Percentiles rank a stretch among this genome's conserved stretches.
phyloP scores from a whole-genome alignment of 495 filamentous ascomycete species.

The Haplographium delicatum region DNA sequence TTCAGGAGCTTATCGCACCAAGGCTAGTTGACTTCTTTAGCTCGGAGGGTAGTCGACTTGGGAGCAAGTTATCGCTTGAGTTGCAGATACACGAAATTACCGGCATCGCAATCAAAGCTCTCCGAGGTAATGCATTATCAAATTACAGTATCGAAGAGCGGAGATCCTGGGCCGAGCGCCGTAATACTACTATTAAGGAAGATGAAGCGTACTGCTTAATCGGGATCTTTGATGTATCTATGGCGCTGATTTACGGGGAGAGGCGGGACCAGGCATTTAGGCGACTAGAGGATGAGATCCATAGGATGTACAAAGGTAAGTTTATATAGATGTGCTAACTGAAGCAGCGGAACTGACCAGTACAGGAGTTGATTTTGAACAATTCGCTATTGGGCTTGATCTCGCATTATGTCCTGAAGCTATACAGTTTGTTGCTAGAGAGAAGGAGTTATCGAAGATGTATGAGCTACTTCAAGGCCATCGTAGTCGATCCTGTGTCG shows the following conservation, averaged over 20 bases:
- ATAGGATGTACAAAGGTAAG: conserved; percentile 10
- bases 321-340: conserved; percentile 6
- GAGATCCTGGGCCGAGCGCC: conserved; percentile 25
- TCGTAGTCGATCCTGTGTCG: conserved; percentile 5
- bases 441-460: conserved; percentile 7
- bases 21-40: conserved; percentile 23
- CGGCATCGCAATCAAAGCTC: conserved; percentile 21
- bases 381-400: conserved; percentile 11
- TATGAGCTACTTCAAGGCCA: conserved; percentile 6
- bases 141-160: conserved; percentile 14
- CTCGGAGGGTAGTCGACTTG: conserved; percentile 18
- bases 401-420: conserved; percentile 7
- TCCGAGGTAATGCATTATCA: conserved; percentile 22
- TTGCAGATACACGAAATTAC: conserved; percentile 19
- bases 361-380: conserved; percentile 10
- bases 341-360: conserved; percentile 8
- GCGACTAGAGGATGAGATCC: conserved; percentile 3
- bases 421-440: conserved; percentile 9
- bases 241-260: conserved; percentile 9
- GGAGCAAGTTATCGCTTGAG: conserved; percentile 19
- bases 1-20: conserved; percentile 12
- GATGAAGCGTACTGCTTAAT: conserved; percentile 10
- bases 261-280: conserved; percentile 7
- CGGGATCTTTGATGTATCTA: conserved; percentile 11
- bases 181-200: conserved; percentile 17